A percentile compares a stretch with the other conserved stretches of the same genome.
Evolutionary conservation across 108 stramenopile species (phyloP).

Genomic region (Discostella stelligeroides): DNA sequence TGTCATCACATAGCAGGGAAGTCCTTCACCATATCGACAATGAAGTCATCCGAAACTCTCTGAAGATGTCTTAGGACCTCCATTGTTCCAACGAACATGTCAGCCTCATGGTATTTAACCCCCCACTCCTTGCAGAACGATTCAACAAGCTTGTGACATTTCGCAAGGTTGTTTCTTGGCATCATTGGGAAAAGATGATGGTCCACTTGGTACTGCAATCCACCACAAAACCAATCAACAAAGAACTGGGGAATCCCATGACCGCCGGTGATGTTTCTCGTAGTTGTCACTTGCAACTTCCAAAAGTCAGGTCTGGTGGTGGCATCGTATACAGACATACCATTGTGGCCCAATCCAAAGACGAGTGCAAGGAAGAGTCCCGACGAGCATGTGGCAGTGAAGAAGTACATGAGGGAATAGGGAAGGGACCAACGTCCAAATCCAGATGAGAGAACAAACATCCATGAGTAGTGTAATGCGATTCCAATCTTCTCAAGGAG

Average conservation of each 20-base stretch:
- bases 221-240: conserved; percentile 99
- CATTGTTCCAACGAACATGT: conserved; percentile 74
- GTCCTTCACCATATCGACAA: conserved; percentile 79
- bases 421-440: conserved; percentile 75
- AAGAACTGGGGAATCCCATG: conserved; percentile 93
- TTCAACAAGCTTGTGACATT: conserved; percentile 89
- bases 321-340: conserved; percentile 97
- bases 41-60: conserved; percentile 78
- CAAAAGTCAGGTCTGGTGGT: conserved; percentile 96
- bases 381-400: conserved; percentile 82
- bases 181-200: conserved; percentile 99
- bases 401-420: conserved; percentile 67
- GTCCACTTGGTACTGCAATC: conserved; percentile 98
- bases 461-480: conserved; percentile 83
- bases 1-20: conserved; percentile 94
- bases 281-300: conserved; percentile 98
- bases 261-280: conserved; percentile 95
- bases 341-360: conserved; percentile 99
- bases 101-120: conserved; percentile 92
- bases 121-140: conserved; percentile 98
- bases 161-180: conserved; percentile 93
- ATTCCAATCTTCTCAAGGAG: conserved; percentile 77
- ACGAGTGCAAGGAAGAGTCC: conserved; percentile 96
- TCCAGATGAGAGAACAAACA: conserved; percentile 69
- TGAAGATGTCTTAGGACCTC: conserved; percentile 84